phyloP scores from a whole-genome alignment of 164 flowering plant species.

The Brasenia schreberi region DNA sequence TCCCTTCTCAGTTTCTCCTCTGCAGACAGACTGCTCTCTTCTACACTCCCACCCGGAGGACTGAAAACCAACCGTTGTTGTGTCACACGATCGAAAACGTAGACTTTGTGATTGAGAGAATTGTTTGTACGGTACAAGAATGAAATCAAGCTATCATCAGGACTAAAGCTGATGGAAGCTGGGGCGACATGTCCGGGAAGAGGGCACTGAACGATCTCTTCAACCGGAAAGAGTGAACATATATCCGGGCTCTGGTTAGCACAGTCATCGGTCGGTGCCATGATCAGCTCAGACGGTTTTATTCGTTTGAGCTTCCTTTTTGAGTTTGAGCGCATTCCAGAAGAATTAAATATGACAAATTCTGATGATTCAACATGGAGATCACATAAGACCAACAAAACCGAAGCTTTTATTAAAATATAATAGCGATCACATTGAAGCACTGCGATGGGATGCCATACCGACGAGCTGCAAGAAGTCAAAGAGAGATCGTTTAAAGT shows the following conservation, averaged over 20 bases:
- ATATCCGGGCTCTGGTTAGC: constrained; percentile 25
- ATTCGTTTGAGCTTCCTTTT: constrained; percentile 23
- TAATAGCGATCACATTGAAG: neutral
- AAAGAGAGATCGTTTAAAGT: no score
- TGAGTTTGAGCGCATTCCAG: neutral
- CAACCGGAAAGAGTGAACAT: constrained; percentile 39
- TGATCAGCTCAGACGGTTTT: constrained; percentile 20
- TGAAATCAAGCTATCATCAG: constrained; percentile 55
- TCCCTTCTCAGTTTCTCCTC: constrained; percentile 95
- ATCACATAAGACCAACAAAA: neutral
- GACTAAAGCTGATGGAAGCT: constrained; percentile 49
- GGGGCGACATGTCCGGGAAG: constrained; percentile 76
- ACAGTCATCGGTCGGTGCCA: constrained; percentile 44
- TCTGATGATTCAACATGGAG: neutral
- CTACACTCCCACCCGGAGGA: constrained; percentile 89
- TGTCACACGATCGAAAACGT: constrained; percentile 40
- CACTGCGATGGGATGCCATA: no score
- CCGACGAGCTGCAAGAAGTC: no score
- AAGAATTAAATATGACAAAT: neutral
- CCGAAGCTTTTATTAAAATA: neutral
- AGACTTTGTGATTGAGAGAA: constrained; percentile 55
- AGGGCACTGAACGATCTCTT: constrained; percentile 75
- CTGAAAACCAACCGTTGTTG: constrained; percentile 52
- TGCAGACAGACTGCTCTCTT: constrained; percentile 66
- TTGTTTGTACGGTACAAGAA: constrained; percentile 72